Conservation (phyloP, 2,329 filamentous ascomycete genomes). For the Lachnellula willkommii region DNA sequence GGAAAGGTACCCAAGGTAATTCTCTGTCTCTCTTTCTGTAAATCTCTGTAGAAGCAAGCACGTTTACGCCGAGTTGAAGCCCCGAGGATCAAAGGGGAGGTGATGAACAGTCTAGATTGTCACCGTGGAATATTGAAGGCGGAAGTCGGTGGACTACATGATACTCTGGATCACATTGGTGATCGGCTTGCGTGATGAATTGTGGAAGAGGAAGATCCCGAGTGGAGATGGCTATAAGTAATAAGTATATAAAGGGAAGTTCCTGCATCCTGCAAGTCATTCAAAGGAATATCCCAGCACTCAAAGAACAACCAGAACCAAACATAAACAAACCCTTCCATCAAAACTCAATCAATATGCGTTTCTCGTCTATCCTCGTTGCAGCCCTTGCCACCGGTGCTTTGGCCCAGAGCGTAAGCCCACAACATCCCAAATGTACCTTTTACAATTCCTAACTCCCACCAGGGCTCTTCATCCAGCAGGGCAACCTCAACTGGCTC, state of each 20-base stretch:
- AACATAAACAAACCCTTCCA: not conserved
- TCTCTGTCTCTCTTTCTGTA: not conserved
- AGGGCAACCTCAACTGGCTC: not conserved
- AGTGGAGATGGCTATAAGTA: not conserved
- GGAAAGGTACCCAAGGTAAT: not conserved
- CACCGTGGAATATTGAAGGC: not conserved
- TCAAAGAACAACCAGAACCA: not conserved
- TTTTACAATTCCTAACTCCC: not conserved
- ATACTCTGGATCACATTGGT: not conserved
- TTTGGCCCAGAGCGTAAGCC: slow-evolving; percentile 14
- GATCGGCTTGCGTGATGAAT: not conserved
- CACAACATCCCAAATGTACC: not conserved
- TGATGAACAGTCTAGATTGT: not conserved
- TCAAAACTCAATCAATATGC: slow-evolving; percentile 9
- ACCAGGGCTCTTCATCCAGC: not conserved
- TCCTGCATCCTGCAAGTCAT: too few relatives aligned
- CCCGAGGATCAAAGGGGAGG: not conserved
- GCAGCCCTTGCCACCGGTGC: slow-evolving; percentile 7
- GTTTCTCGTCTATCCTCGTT: slow-evolving; percentile 14
- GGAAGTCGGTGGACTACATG: not conserved
- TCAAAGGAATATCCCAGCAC: too few relatives aligned
- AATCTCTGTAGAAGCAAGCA: not conserved
- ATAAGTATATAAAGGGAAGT: not conserved
- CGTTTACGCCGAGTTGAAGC: not conserved
- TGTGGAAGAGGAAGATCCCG: not conserved